Conservation (phyloP, 768 basidiomycete species). For the Rhodotorula paludigena region DNA sequence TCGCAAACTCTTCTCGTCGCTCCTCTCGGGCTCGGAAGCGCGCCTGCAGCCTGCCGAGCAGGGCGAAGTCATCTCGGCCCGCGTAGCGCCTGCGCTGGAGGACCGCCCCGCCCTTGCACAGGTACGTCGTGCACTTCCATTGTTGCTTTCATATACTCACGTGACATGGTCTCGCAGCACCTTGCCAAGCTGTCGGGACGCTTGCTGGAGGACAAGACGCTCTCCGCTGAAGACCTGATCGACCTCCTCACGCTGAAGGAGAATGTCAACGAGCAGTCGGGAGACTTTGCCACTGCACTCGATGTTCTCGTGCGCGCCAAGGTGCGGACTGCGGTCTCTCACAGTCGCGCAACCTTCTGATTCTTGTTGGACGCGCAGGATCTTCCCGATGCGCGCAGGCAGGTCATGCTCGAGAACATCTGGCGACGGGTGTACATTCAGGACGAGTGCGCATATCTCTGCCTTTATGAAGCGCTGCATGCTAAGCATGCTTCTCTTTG, state of each 20-base stretch:
- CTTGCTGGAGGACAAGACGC: slow-evolving; percentile 66
- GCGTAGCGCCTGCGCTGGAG: slow-evolving; percentile 12
- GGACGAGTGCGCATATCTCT: slow-evolving; percentile 64
- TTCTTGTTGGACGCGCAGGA: slow-evolving; percentile 49
- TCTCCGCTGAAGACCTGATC: slow-evolving; percentile 71
- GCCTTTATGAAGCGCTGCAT: not conserved
- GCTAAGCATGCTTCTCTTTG: not conserved
- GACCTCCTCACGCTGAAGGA: slow-evolving; percentile 84
- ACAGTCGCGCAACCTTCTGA: not conserved
- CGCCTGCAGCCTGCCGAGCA: slow-evolving; percentile 7
- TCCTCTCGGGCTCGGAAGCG: slow-evolving; percentile 24
- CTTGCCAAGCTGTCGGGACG: slow-evolving; percentile 66
- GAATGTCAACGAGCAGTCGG: slow-evolving; percentile 55
- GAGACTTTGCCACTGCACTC: slow-evolving; percentile 48
- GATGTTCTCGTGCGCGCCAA: slow-evolving; percentile 57
- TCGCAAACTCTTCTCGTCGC: slow-evolving; percentile 57
- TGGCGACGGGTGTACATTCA: slow-evolving; percentile 86
- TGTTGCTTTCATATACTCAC: not conserved
- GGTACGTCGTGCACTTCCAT: slow-evolving; percentile 51
- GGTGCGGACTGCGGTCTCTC: slow-evolving; percentile 37
- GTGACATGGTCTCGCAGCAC: slow-evolving; percentile 50
- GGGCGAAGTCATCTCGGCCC: slow-evolving; percentile 14
- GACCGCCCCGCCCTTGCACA: slow-evolving; percentile 48
- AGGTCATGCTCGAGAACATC: slow-evolving; percentile 65
- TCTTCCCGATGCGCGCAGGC: slow-evolving; percentile 64